Percentiles rank a stretch among this genome's conserved stretches.
phyloP scores from a whole-genome alignment of 106 monocot species.

The Dendrobium nobile region DNA sequence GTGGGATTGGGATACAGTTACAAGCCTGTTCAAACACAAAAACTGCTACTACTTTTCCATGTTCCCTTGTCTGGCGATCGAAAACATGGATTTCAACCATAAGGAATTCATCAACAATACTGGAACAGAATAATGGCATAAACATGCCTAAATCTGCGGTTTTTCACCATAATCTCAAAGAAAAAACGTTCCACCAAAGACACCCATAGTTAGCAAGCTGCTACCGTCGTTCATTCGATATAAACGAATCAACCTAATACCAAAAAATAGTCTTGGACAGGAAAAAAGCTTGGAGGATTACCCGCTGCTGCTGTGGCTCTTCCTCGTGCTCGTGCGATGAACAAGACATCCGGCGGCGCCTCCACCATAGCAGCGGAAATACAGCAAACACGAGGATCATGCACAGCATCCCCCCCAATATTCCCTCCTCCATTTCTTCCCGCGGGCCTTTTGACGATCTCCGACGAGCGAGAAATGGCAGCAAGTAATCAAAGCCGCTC shows the following conservation, averaged over 20 bases:
- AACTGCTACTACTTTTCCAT: not conserved
- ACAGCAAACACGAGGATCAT: constrained; percentile 50
- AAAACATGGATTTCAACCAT: no score
- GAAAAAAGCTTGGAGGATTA: not conserved
- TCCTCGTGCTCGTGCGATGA: constrained; percentile 30
- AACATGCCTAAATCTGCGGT: no score
- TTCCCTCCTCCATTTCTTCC: constrained; percentile 18
- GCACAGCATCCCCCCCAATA: constrained; percentile 31
- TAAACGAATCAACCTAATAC: not conserved
- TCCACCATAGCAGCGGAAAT: constrained; percentile 52
- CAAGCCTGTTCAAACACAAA: not conserved
- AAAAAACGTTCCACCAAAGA: not conserved
- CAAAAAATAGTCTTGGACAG: not conserved
- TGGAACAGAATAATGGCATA: no score
- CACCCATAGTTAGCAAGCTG: not conserved
- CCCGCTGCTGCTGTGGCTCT: constrained; percentile 30
- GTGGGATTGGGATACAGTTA: not conserved
- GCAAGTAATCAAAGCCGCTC: no score
- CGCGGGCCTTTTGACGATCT: not conserved
- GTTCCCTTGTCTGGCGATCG: no score
- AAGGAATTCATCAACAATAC: no score
- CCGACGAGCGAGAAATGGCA: not conserved
- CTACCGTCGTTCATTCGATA: not conserved
- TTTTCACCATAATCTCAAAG: no score
- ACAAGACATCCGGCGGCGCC: constrained; percentile 35